phyloP scores from a whole-genome alignment of 208 protist species.

The Acanthamoeba pearcei region DNA sequence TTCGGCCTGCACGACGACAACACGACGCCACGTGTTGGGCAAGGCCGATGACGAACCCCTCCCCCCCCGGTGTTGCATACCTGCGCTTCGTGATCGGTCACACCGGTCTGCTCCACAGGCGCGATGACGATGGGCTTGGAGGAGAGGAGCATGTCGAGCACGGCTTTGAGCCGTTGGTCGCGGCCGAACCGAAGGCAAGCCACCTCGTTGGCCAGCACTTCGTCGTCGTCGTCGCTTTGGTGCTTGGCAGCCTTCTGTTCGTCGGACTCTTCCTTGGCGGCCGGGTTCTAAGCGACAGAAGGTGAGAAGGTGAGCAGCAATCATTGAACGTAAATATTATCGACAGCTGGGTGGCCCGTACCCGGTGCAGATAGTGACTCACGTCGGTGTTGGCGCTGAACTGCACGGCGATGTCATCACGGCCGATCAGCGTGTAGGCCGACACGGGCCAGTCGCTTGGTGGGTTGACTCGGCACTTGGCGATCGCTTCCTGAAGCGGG shows the following conservation, averaged over 20 bases:
- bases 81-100: slow-evolving; percentile 78
- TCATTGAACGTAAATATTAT: not conserved
- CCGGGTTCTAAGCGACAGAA: not conserved
- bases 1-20: not conserved
- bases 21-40: not conserved
- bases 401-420: slow-evolving; percentile 80
- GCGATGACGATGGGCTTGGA: slow-evolving; percentile 64
- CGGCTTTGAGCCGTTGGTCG: slow-evolving; percentile 80
- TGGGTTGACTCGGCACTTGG: slow-evolving; percentile 76
- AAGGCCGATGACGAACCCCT: not conserved
- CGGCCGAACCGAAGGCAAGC: slow-evolving; percentile 76
- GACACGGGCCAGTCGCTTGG: slow-evolving; percentile 76
- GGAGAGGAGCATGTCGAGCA: slow-evolving; percentile 78
- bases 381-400: not conserved
- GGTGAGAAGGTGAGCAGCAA: not conserved
- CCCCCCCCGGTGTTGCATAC: no score
- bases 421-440: slow-evolving; percentile 79
- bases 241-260: not conserved
- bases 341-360: not conserved
- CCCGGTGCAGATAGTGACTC: not conserved
- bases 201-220: slow-evolving; percentile 71
- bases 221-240: not conserved
- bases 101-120: not conserved
- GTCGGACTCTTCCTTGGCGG: not conserved
- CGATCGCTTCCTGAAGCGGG: slow-evolving; percentile 81